Base-by-base conservation (phyloP, 345 rosid species). In the Psidium friedrichsthalianum region DNA sequence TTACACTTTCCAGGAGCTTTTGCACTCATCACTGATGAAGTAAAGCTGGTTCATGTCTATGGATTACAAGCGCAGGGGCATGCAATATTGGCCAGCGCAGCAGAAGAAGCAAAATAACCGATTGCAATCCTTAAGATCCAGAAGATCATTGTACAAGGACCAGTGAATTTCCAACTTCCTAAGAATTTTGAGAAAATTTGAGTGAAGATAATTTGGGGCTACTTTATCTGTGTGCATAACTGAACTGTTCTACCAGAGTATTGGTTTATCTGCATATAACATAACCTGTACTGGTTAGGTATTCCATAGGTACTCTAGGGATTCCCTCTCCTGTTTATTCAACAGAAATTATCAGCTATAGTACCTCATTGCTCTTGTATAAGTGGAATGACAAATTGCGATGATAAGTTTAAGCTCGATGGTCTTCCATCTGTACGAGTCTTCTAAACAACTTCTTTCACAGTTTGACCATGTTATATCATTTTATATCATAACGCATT, bases 51-150 rank as follows among this genome's bases (percentile, higher is more conserved):
- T 90, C 98, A 61, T 95, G 98, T 91, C 90, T 97, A 49, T 95
- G 98, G 98, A 92, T 97, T 86, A 93, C 98, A 58, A 92, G 80
- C 98, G 99, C 58, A 94, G 90, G 74, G 99, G 98, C 83, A 83
- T 93, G 90, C 96, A 97, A 89, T 97, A 95, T 91, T 97, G 98
- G 99, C 98, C 78, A 88, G 91, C 88, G 92, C 95, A 24, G 55
- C 55, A 51, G 99, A 95, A 89, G 86, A 91, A 90, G 91, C 91
- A 85, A 97, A 95, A 91, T 95, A 95, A 95, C 92, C 5, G 82
- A 85, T 29, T 93, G 89, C 89, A 14, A 69, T 93, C 91, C 84
- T 89, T 89, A 86, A 84, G 89, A 85, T 91, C 92, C 86, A 86
- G 82, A 20, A 86, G 55, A 85, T 57, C 84, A 40, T 84, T 93